Evolutionary conservation across 495 filamentous ascomycete genomes (phyloP).

Genomic region (Lasiosphaeriaceae sp.): DNA sequence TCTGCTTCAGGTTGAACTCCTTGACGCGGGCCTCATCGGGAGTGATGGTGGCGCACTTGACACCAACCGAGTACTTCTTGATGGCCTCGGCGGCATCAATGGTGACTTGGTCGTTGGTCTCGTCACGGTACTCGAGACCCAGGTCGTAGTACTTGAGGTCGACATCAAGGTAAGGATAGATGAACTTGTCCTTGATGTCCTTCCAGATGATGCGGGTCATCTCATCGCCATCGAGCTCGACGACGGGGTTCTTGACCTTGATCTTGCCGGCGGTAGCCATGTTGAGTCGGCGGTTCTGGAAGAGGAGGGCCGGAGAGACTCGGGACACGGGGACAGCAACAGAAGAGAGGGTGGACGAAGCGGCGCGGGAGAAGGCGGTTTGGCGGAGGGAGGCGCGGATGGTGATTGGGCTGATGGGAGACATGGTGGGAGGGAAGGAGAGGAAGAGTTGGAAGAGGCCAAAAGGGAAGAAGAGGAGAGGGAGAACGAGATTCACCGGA

Average conservation of each 20-base stretch:
- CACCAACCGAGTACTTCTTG: slow-evolving; percentile 96
- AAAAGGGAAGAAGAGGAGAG: not conserved
- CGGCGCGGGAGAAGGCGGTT: slow-evolving; percentile 17
- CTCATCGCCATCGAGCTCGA: slow-evolving; percentile 97
- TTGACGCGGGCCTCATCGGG: slow-evolving; percentile 93
- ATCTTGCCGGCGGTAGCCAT: slow-evolving; percentile 62
- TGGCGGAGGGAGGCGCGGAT: slow-evolving; percentile 27
- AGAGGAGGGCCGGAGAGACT: slow-evolving; percentile 20
- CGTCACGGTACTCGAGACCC: slow-evolving; percentile 88
- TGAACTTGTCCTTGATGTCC: slow-evolving; percentile 97
- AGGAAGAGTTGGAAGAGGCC: not conserved
- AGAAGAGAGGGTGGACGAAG: not conserved
- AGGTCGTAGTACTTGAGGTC: slow-evolving; percentile 99
- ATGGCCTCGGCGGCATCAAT: slow-evolving; percentile 92
- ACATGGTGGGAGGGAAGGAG: slow-evolving; percentile 24
- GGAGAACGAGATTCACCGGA: slow-evolving; percentile 19
- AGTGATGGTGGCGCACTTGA: slow-evolving; percentile 99
- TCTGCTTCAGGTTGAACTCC: slow-evolving; percentile 98
- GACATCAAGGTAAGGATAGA: slow-evolving; percentile 88
- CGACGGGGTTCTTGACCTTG: slow-evolving; percentile 95
- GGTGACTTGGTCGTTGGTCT: slow-evolving; percentile 95
- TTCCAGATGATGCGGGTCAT: slow-evolving; percentile 99
- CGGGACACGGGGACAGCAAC: slow-evolving; percentile 8
- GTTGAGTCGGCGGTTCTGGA: slow-evolving; percentile 32
- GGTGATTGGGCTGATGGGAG: slow-evolving; percentile 23